A percentile compares a stretch with the other conserved stretches of the same genome.
These are phyloP conservation scores for Roridomyces roridus DNA, from an alignment of 768 basidiomycete genomes.

Conservation along the genomic window DNA sequence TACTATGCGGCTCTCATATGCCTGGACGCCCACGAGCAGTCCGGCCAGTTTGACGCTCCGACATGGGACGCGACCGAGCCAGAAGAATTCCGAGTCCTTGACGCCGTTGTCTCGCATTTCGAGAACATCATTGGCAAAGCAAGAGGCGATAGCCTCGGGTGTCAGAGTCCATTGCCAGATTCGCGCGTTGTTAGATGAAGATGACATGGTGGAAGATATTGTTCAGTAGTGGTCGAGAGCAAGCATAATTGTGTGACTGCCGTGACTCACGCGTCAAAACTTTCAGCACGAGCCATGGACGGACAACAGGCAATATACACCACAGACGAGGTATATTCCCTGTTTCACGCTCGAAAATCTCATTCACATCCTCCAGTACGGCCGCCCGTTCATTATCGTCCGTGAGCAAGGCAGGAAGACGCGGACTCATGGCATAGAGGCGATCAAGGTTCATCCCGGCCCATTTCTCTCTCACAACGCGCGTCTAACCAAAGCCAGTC, in stretches of 20 bases:
- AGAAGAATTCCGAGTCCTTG: conserved; percentile 64
- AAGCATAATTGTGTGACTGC: conserved; percentile 40
- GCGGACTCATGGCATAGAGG: conserved; percentile 88
- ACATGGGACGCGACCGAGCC: conserved; percentile 77
- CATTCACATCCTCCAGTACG: conserved; percentile 63
- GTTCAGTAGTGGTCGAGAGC: no score
- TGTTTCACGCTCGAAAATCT: background rate
- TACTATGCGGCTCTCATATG: conserved; percentile 62
- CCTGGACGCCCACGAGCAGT: conserved; percentile 65
- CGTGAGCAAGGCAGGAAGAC: conserved; percentile 94
- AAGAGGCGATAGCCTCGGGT: conserved; percentile 58
- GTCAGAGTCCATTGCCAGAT: conserved; percentile 64
- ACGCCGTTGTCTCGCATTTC: conserved; percentile 45
- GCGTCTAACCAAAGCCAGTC: conserved; percentile 52
- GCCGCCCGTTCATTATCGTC: conserved; percentile 96
- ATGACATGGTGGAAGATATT: no score
- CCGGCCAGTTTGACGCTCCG: conserved; percentile 66
- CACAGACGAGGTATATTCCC: conserved; percentile 74
- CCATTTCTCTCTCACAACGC: conserved; percentile 5
- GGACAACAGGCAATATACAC: conserved; percentile 74
- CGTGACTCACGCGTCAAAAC: conserved; percentile 32
- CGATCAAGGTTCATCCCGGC: conserved; percentile 79
- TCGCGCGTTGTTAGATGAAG: no score
- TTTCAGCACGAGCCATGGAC: conserved; percentile 18
- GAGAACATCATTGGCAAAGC: conserved; percentile 60